Conservation (phyloP, 305 asterid genomes). For the Fraxinus ornus region DNA sequence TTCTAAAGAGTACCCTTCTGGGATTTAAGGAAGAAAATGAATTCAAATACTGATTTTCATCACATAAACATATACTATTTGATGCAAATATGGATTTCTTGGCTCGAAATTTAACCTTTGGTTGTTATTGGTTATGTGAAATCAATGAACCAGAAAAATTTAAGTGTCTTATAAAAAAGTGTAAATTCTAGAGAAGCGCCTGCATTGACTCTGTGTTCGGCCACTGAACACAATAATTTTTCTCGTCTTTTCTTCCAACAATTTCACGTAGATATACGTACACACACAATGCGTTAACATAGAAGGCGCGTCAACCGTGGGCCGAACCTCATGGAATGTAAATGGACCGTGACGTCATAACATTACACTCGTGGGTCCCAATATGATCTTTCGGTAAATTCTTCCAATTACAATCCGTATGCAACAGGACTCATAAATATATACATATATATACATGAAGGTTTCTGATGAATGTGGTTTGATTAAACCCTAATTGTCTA, state of each 20-base stretch:
- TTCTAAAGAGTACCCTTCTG: background rate
- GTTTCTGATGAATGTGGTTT: background rate
- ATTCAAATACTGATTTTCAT: background rate
- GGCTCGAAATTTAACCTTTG: background rate
- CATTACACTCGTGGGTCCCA: background rate
- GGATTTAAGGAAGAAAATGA: background rate
- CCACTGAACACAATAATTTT: too few species aligned
- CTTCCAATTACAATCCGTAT: background rate
- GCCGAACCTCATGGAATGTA: background rate
- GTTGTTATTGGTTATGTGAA: background rate
- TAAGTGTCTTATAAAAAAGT: background rate
- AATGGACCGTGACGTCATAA: background rate
- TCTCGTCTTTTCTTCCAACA: too few species aligned
- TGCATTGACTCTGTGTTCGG: too few species aligned
- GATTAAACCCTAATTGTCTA: background rate
- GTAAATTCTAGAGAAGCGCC: too few species aligned
- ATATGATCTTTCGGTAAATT: background rate
- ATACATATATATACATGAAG: background rate
- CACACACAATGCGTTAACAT: too few species aligned
- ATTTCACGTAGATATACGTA: too few species aligned
- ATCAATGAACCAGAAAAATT: background rate
- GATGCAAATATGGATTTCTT: background rate
- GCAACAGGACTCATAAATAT: background rate
- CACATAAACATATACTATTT: background rate
- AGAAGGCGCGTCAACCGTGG: background rate